Evolutionary conservation across 352 stramenopile species (phyloP).

Genomic region (Phytophthora pisi): DNA sequence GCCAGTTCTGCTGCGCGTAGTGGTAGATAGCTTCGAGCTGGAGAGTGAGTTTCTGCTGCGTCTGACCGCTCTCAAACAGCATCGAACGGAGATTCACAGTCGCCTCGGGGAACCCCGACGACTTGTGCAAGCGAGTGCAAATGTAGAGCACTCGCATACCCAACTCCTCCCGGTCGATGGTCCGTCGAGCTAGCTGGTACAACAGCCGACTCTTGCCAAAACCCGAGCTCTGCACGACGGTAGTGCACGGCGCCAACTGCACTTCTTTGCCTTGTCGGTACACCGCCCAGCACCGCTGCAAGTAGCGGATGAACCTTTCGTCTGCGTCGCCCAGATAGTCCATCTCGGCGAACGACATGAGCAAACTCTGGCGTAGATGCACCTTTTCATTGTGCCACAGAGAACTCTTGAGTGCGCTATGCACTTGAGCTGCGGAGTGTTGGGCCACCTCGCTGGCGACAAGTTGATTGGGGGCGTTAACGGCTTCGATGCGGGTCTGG

Average conservation of each 20-base stretch:
- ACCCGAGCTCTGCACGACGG: background rate
- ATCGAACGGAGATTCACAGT: background rate
- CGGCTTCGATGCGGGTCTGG: background rate
- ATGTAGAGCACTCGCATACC: background rate
- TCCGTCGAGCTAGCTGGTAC: background rate
- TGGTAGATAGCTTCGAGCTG: background rate
- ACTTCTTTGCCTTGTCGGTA: background rate
- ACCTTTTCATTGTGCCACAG: background rate
- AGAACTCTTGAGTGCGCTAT: background rate
- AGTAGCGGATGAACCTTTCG: background rate
- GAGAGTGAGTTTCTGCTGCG: background rate
- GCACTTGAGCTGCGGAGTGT: background rate
- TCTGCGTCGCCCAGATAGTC: background rate
- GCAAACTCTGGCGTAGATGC: background rate
- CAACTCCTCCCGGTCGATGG: background rate
- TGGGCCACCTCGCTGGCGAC: background rate
- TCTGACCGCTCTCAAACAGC: background rate
- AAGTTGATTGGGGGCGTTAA: background rate
- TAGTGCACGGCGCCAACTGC: background rate
- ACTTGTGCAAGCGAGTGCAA: background rate
- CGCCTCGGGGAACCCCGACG: background rate
- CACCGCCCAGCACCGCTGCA: background rate
- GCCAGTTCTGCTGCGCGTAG: background rate
- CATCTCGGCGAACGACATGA: background rate
- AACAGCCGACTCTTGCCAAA: background rate